phyloP scores from a whole-genome alignment of 2,329 filamentous ascomycete genomes.

The Fusarium coffeatum region DNA sequence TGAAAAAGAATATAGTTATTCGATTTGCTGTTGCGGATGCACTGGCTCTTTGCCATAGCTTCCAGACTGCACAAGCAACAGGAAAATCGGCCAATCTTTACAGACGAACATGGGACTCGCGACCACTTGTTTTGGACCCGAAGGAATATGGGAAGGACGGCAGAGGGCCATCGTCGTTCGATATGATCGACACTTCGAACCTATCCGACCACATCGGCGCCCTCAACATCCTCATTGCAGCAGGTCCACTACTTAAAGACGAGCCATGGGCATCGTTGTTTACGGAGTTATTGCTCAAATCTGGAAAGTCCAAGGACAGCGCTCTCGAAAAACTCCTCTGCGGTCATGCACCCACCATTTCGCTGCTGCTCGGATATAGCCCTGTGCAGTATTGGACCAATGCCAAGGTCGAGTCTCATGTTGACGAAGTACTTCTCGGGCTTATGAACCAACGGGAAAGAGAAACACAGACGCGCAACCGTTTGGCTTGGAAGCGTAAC shows the following conservation, averaged over 20 bases:
- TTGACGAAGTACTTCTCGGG: constrained; percentile 54
- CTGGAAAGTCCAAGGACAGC: constrained; percentile 37
- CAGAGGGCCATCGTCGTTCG: constrained; percentile 58
- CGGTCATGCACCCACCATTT: constrained; percentile 59
- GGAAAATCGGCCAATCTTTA: constrained; percentile 56
- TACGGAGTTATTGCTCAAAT: constrained; percentile 59
- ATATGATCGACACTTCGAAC: constrained; percentile 67
- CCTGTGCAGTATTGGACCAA: constrained; percentile 65
- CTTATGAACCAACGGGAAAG: constrained; percentile 20
- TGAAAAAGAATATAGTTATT: constrained; percentile 51
- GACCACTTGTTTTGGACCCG: constrained; percentile 56
- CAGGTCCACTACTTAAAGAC: constrained; percentile 59
- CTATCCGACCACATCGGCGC: constrained; percentile 55
- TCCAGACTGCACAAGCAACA: constrained; percentile 56
- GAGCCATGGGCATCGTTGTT: constrained; percentile 60
- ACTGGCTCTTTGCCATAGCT: constrained; percentile 62
- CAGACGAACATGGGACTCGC: constrained; percentile 54
- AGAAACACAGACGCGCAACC: constrained; percentile 45
- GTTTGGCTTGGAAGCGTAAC: constrained; percentile 54
- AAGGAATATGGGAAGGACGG: constrained; percentile 53
- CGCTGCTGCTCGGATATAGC: constrained; percentile 62
- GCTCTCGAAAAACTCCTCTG: constrained; percentile 58
- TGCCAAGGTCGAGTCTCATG: constrained; percentile 54
- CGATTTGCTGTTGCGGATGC: constrained; percentile 62
- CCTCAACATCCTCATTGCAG: constrained; percentile 55